Conservation (phyloP, 805 yeast genomes). For the Candida krabiensis region DNA sequence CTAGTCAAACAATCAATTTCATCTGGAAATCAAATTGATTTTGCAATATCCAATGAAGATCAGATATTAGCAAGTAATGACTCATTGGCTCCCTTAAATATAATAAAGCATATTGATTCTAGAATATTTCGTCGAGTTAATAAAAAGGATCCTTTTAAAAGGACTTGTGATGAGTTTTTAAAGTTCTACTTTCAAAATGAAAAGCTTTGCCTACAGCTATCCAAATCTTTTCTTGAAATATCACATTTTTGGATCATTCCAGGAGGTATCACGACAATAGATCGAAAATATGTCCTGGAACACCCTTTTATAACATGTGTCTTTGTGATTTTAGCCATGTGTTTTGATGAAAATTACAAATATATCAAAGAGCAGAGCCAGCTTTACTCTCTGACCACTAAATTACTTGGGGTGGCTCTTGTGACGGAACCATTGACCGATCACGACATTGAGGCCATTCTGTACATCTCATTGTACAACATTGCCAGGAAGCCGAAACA, state of each 20-base stretch:
- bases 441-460: slow-evolving; percentile 60
- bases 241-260: slow-evolving; percentile 65
- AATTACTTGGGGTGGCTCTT: slow-evolving; percentile 48
- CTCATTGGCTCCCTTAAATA: slow-evolving; percentile 30
- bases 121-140: slow-evolving; percentile 24
- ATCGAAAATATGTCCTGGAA: slow-evolving; percentile 43
- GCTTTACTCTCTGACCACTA: slow-evolving; percentile 48
- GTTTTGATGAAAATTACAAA: slow-evolving; percentile 52
- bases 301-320: slow-evolving; percentile 59
- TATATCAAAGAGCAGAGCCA: slow-evolving; percentile 48
- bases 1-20: slow-evolving; percentile 16
- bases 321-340: slow-evolving; percentile 53
- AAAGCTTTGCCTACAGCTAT: slow-evolving; percentile 42
- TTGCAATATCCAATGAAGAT: slow-evolving; percentile 12
- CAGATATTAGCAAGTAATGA: slow-evolving; percentile 16
- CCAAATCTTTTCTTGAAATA: slow-evolving; percentile 47
- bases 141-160: slow-evolving; percentile 31
- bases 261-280: slow-evolving; percentile 53
- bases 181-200: slow-evolving; percentile 46
- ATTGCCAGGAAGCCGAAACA: slow-evolving; percentile 55
- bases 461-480: slow-evolving; percentile 54
- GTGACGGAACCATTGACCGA: slow-evolving; percentile 54
- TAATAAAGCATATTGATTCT: slow-evolving; percentile 32
- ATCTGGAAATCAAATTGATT: slow-evolving; percentile 14
- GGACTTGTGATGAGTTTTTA: slow-evolving; percentile 44